Conservation (phyloP, 129 eudicot species). For the Ambrosia trifida region DNA sequence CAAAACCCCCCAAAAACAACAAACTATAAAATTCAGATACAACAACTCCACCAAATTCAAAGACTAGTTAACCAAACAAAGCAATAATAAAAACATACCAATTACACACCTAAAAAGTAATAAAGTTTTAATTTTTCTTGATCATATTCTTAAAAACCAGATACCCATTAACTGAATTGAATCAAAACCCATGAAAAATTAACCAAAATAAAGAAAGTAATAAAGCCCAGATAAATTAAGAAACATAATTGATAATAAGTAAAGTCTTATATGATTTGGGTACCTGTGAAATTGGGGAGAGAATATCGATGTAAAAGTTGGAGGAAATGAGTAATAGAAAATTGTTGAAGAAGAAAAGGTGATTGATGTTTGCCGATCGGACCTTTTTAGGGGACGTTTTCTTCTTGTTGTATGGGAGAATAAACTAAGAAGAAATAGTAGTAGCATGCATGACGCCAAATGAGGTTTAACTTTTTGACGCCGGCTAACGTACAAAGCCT, state of each 20-base stretch:
- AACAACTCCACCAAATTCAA: conserved; percentile 18
- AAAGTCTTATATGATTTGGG: conserved; percentile 7
- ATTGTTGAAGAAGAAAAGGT: conserved; percentile 25
- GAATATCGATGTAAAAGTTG: conserved; percentile 29
- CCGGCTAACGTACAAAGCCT: too few species aligned
- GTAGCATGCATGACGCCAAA: background rate
- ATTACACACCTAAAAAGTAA: conserved; percentile 9
- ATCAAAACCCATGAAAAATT: conserved; percentile 13
- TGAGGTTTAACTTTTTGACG: background rate
- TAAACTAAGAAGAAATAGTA: conserved; percentile 11
- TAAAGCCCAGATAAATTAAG: conserved; percentile 6
- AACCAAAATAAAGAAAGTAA: background rate
- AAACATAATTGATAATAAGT: background rate
- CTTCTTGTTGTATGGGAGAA: background rate
- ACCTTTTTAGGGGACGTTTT: background rate
- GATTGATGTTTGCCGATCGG: conserved; percentile 23
- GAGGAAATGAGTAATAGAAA: conserved; percentile 32
- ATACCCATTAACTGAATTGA: conserved; percentile 10
- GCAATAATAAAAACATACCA: conserved; percentile 1
- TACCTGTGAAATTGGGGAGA: conserved; percentile 28
- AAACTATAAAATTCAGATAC: background rate
- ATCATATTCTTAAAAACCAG: background rate
- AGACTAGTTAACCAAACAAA: conserved; percentile 21
- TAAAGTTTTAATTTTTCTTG: background rate
- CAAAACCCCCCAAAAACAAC: background rate